Percentiles rank a stretch among this genome's conserved stretches.
phyloP scores from a whole-genome alignment of 495 filamentous ascomycete genomes.

The Stereocaulon alpinum region DNA sequence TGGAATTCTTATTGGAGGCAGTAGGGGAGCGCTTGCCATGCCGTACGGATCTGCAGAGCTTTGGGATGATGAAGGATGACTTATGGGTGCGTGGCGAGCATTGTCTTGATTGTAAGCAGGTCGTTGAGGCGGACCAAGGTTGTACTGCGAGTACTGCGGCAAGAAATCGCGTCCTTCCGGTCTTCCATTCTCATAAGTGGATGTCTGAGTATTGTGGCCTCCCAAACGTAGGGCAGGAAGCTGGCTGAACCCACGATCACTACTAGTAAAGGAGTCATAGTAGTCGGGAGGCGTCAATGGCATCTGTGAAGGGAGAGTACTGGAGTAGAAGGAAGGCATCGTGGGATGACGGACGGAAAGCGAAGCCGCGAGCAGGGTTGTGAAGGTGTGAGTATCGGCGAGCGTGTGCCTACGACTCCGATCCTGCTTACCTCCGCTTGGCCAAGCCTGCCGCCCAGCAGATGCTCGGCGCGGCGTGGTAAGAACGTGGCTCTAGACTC shows the following conservation, averaged over 20 bases:
- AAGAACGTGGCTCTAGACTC: neutral
- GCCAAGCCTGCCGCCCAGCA: constrained; percentile 2
- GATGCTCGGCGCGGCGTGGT: neutral
- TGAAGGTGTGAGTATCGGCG: neutral
- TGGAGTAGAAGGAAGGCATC: constrained; percentile 21
- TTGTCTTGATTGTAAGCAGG: constrained; percentile 5
- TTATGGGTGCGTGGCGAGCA: constrained; percentile 4
- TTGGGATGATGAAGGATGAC: neutral
- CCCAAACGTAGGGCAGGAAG: constrained; percentile 2
- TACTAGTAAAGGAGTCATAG: constrained; percentile 13
- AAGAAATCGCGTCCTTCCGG: constrained; percentile 6
- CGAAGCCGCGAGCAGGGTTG: neutral
- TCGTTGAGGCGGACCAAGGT: constrained; percentile 7
- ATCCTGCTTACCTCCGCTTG: constrained; percentile 3
- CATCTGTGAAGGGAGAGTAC: constrained; percentile 14
- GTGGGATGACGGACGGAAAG: neutral
- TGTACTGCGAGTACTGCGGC: constrained; percentile 10
- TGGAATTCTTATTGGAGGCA: constrained; percentile 18
- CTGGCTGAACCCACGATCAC: constrained; percentile 1
- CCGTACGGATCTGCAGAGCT: constrained; percentile 2
- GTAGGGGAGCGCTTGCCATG: constrained; percentile 4
- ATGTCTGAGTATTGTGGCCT: neutral
- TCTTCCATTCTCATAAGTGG: neutral
- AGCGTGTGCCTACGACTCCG: neutral
- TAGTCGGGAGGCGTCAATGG: constrained; percentile 20